phyloP scores from a whole-genome alignment of 2,329 filamentous ascomycete genomes.

The Xylariaceae sp. region DNA sequence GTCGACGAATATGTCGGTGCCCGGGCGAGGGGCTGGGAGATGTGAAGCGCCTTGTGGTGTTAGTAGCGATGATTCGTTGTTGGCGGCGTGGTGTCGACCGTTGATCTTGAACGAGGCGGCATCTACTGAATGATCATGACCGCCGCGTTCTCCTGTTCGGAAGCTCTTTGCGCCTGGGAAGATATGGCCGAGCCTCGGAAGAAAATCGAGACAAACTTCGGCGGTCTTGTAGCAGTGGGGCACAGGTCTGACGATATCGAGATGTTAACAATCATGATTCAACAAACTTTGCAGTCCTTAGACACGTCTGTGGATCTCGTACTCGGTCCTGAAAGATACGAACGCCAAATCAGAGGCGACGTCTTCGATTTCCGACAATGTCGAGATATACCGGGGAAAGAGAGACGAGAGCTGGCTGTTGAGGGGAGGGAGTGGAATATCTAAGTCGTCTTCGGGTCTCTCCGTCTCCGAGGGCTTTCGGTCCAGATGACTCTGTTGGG shows the following conservation, averaged over 20 bases:
- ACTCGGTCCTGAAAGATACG: constrained; percentile 4
- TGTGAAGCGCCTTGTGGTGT: neutral
- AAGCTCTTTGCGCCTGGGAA: neutral
- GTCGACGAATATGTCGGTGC: constrained; percentile 2
- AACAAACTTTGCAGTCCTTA: neutral
- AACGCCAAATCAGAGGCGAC: constrained; percentile 4
- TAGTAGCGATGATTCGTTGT: neutral
- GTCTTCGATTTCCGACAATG: constrained; percentile 1
- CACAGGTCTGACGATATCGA: neutral
- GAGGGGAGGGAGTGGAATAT: neutral
- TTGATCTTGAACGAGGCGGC: constrained; percentile 5
- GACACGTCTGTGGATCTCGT: neutral
- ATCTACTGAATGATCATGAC: neutral
- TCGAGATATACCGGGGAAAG: constrained; percentile 1
- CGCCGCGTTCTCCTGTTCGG: neutral
- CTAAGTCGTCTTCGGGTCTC: neutral
- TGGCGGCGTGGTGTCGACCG: neutral
- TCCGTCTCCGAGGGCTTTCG: neutral
- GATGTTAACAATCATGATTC: neutral
- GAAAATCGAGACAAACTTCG: constrained; percentile 12
- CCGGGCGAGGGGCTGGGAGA: neutral
- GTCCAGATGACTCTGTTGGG: no score
- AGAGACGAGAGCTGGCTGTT: neutral
- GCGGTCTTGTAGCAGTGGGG: neutral
- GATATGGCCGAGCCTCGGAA: constrained; percentile 5